Evolutionary conservation across 78 protist genomes (phyloP).

Genomic region (Protostelium mycophagum): DNA sequence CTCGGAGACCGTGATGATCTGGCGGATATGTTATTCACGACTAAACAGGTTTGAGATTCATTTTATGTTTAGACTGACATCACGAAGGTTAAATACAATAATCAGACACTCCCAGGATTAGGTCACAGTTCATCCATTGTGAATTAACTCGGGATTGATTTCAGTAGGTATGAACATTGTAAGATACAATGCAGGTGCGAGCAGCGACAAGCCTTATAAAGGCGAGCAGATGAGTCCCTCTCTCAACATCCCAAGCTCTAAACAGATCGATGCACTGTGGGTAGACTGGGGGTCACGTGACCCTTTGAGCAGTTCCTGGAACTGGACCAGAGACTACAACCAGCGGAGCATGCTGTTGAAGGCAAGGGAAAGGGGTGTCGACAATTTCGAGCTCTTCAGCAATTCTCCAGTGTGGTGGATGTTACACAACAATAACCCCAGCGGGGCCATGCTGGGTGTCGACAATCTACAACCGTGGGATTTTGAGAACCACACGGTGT

Average conservation of each 20-base stretch:
- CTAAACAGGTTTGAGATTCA: background rate
- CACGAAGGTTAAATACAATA: too few species aligned
- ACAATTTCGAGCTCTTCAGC: background rate
- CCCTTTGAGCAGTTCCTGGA: background rate
- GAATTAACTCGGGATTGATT: background rate
- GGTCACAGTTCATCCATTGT: too few species aligned
- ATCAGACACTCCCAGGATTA: too few species aligned
- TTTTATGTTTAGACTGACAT: too few species aligned
- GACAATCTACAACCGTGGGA: background rate
- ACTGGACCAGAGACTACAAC: background rate
- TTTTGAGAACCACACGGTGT: background rate
- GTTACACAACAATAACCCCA: background rate
- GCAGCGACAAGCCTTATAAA: background rate
- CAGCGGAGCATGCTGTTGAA: slow-evolving; percentile 2
- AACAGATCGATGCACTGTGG: slow-evolving; percentile 8
- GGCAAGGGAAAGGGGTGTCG: background rate
- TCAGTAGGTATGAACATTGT: background rate
- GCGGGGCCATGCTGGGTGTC: background rate
- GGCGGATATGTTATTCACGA: background rate
- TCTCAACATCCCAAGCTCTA: background rate
- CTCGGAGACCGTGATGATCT: background rate
- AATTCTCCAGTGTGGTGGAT: slow-evolving; percentile 7
- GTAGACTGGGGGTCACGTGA: background rate
- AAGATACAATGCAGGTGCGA: slow-evolving; percentile 8
- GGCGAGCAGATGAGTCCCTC: background rate